These are phyloP conservation scores for Verbascum thapsus DNA, from an alignment of 257 asterid genomes.

Conservation along the genomic window DNA sequence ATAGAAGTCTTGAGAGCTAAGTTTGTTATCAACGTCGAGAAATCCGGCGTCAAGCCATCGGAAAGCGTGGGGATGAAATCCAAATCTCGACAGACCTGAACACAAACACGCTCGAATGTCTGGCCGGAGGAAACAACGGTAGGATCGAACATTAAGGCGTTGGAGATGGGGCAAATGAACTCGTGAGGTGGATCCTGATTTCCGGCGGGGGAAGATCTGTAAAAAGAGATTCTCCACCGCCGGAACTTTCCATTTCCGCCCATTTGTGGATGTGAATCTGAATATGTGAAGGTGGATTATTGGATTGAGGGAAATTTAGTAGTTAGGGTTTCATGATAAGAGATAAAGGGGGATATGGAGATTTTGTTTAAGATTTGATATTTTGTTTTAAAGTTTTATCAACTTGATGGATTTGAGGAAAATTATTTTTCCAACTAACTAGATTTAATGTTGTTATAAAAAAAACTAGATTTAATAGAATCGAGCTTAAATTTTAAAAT, in stretches of 20 bases:
- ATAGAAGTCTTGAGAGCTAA: constrained; percentile 68
- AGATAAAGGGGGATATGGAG: neutral
- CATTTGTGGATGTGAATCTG: constrained; percentile 32
- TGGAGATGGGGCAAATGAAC: constrained; percentile 75
- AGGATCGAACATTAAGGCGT: constrained; percentile 77
- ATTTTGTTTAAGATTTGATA: too few relatives aligned
- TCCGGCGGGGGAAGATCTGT: constrained; percentile 40
- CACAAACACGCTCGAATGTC: constrained; percentile 69
- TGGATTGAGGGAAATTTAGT: neutral
- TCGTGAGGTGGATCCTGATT: constrained; percentile 47
- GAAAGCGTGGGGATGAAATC: constrained; percentile 58
- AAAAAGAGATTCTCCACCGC: constrained; percentile 54
- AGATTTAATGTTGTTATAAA: too few relatives aligned
- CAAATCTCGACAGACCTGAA: constrained; percentile 59
- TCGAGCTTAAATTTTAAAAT: too few relatives aligned
- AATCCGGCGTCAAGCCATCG: constrained; percentile 67
- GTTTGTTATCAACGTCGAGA: constrained; percentile 69
- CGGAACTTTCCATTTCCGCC: constrained; percentile 60
- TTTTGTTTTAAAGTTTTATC: too few relatives aligned
- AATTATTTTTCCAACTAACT: too few relatives aligned
- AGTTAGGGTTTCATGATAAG: constrained; percentile 2
- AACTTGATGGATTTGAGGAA: too few relatives aligned
- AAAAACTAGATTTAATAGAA: too few relatives aligned
- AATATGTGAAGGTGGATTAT: neutral
- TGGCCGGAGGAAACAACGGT: constrained; percentile 85